These are phyloP conservation scores for Rhizopus delemar DNA, from an alignment of 371 early-diverging fungal genomes.

Conservation along the genomic window DNA sequence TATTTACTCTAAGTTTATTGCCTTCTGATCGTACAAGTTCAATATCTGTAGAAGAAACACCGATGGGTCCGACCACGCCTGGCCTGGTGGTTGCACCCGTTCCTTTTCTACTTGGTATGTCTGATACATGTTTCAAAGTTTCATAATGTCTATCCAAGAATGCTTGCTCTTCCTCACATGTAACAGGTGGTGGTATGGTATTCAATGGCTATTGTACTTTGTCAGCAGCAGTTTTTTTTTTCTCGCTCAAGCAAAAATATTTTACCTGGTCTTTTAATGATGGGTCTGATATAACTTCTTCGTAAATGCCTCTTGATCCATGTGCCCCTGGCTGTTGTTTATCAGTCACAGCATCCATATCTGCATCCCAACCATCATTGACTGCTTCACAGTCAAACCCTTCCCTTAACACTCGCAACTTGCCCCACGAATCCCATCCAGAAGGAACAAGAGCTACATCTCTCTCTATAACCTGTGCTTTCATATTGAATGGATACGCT, in stretches of 20 bases:
- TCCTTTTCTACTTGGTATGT: conserved; percentile 29
- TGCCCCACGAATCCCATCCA: conserved; percentile 94
- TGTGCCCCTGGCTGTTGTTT: conserved; percentile 37
- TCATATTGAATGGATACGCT: conserved; percentile 60
- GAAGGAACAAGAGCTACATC: conserved; percentile 87
- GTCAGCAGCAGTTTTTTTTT: neutral
- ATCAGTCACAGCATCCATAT: conserved; percentile 48
- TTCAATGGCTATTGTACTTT: conserved; percentile 24
- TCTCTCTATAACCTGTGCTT: conserved; percentile 85
- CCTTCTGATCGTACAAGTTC: conserved; percentile 18
- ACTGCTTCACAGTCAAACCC: conserved; percentile 75
- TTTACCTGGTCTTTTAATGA: conserved; percentile 30
- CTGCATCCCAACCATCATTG: conserved; percentile 63
- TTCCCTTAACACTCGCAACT: conserved; percentile 78
- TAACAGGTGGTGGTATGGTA: conserved; percentile 42
- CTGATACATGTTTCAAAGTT: conserved; percentile 55
- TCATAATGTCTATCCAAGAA: conserved; percentile 80
- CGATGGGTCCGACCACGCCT: conserved; percentile 37
- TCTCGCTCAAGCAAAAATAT: too few species aligned
- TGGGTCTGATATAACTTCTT: conserved; percentile 48
- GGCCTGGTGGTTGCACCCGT: conserved; percentile 35
- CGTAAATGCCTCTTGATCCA: conserved; percentile 46
- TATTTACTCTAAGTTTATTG: conserved; percentile 2
- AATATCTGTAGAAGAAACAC: conserved; percentile 18
- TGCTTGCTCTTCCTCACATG: conserved; percentile 81